Evolutionary conservation across 768 basidiomycete genomes (phyloP).

Genomic region (Kwoniella newhampshirensis): DNA sequence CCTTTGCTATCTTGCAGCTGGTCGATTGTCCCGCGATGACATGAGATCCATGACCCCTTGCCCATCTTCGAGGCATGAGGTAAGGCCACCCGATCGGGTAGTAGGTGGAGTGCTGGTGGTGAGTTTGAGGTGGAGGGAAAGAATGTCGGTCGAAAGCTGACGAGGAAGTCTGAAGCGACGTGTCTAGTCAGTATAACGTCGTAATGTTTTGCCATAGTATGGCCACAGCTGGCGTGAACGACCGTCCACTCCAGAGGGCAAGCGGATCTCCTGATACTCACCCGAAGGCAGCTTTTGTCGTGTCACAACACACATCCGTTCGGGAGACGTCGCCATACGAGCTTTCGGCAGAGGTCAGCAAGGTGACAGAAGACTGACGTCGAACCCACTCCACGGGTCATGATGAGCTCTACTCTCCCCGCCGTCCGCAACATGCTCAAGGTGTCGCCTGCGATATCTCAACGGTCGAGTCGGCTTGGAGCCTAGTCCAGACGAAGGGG

Average conservation of each 20-base stretch:
- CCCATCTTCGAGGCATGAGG: constrained; percentile 7
- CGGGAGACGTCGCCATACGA: constrained; percentile 2
- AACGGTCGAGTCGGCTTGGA: background rate
- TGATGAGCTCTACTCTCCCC: background rate
- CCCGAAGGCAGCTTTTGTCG: constrained; percentile 14
- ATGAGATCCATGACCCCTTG: constrained; percentile 12
- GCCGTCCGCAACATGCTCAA: background rate
- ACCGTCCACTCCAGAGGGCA: too few species aligned
- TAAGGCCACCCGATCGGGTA: constrained; percentile 8
- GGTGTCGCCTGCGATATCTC: constrained; percentile 4
- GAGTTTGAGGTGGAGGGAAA: constrained; percentile 6
- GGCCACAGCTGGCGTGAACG: too few species aligned
- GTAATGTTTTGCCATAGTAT: too few species aligned
- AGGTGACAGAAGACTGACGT: too few species aligned
- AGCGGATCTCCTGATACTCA: background rate
- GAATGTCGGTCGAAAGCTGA: constrained; percentile 14
- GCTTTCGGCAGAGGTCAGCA: too few species aligned
- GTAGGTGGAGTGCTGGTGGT: constrained; percentile 2
- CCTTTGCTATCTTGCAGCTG: constrained; percentile 7
- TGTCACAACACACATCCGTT: constrained; percentile 15
- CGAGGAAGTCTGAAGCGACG: constrained; percentile 4
- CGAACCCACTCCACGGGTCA: constrained; percentile 7
- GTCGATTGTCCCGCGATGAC: constrained; percentile 1
- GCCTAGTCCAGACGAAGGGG: background rate
- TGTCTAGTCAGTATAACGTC: background rate